These are phyloP conservation scores for Xylogone sp. DNA, from an alignment of 2,329 filamentous ascomycete genomes.

Conservation along the genomic window DNA sequence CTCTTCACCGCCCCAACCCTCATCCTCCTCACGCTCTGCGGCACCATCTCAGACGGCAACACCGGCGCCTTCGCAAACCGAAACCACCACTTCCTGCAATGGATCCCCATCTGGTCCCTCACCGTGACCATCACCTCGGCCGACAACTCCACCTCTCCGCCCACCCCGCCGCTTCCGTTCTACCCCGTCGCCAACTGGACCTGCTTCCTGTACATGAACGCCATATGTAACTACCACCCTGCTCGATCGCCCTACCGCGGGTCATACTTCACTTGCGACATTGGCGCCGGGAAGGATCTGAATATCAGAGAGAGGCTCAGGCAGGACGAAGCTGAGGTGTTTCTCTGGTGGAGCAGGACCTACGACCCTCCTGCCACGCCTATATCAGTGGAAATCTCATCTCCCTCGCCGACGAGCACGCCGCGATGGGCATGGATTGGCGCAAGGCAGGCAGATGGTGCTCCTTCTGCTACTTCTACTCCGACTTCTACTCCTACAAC, in stretches of 20 bases:
- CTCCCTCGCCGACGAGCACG: neutral
- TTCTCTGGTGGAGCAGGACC: neutral
- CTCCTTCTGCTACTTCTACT: neutral
- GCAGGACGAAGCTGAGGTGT: neutral
- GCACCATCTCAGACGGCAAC: neutral
- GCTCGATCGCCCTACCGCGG: neutral
- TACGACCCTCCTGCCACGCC: neutral
- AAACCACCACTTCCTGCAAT: neutral
- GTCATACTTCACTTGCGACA: neutral
- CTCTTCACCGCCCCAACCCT: neutral
- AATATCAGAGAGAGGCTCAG: neutral
- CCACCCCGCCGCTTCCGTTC: constrained; percentile 2
- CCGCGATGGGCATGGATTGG: neutral
- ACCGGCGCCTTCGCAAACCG: neutral
- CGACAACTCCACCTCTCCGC: constrained; percentile 1
- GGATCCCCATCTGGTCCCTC: neutral
- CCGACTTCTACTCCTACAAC: too few species aligned
- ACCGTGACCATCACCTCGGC: neutral
- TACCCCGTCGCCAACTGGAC: neutral
- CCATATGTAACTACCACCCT: neutral
- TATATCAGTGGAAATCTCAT: neutral
- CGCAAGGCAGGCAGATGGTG: neutral
- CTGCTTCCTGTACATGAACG: neutral
- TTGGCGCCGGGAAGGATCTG: neutral
- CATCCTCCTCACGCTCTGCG: neutral